These are phyloP conservation scores for Tilletia indica DNA, from an alignment of 1,284 basidiomycete species.

Conservation along the genomic window DNA sequence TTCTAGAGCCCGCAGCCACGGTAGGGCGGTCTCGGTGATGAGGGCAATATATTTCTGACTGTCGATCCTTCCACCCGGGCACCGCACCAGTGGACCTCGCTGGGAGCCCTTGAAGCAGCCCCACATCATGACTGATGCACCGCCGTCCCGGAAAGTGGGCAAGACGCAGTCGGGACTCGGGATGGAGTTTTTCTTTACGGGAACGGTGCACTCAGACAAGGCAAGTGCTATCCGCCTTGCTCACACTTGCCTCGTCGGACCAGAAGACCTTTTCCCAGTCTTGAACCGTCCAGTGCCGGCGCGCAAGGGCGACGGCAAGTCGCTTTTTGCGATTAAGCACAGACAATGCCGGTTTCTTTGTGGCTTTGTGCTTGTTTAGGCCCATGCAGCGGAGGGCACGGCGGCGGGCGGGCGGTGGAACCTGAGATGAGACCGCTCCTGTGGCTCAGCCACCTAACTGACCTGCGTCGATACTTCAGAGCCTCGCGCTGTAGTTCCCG, in stretches of 20 bases:
- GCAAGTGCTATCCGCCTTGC: not conserved
- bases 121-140: not conserved
- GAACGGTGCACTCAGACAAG: not conserved
- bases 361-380: not conserved
- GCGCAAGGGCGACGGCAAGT: not conserved
- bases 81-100: not conserved
- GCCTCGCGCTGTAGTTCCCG: no score
- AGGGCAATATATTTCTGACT: not conserved
- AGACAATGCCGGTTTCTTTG: not conserved
- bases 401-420: no score
- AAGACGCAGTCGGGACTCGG: not conserved
- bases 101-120: not conserved
- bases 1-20: not conserved
- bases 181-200: not conserved
- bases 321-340: not conserved
- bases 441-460: not conserved
- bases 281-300: constrained; percentile 6
- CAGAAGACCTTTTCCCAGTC: not conserved
- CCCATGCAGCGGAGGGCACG: not conserved
- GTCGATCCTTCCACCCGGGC: no score
- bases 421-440: not conserved
- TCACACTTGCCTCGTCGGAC: not conserved
- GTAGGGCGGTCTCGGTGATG: not conserved
- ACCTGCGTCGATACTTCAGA: no score
- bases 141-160: not conserved